phyloP scores from a whole-genome alignment of 169 alveolate species.

The Ichthyophthirius multifiliis region DNA sequence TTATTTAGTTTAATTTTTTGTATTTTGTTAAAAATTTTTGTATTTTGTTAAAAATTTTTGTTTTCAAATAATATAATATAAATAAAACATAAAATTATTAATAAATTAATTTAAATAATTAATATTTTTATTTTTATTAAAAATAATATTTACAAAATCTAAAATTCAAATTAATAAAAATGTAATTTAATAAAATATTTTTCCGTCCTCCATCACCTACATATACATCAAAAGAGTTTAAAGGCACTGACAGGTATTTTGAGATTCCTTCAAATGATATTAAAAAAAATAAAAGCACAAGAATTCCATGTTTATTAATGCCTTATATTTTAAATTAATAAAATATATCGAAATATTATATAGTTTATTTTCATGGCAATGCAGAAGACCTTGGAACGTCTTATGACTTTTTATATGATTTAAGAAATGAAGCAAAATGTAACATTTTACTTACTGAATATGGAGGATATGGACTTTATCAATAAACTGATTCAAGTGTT shows the following conservation, averaged over 20 bases:
- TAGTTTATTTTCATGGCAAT: not conserved
- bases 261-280: not conserved
- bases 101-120: too few species aligned
- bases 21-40: too few species aligned
- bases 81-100: too few species aligned
- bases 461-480: not conserved
- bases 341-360: not conserved
- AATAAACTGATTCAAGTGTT: not conserved
- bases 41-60: too few species aligned
- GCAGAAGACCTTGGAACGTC: not conserved
- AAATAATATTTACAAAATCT: too few species aligned
- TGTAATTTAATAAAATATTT: not conserved
- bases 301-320: not conserved
- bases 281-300: not conserved
- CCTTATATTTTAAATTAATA: not conserved
- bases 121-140: too few species aligned
- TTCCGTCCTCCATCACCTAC: not conserved
- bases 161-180: too few species aligned
- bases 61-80: too few species aligned
- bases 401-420: not conserved
- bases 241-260: not conserved
- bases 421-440: not conserved
- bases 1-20: too few species aligned
- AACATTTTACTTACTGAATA: not conserved
- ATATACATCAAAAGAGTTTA: not conserved